Evolutionary conservation across 1,139 yeast species (phyloP), one percentile per base, ranked within the genome.

Genomic region (Blastobotrys proliferans): DNA sequence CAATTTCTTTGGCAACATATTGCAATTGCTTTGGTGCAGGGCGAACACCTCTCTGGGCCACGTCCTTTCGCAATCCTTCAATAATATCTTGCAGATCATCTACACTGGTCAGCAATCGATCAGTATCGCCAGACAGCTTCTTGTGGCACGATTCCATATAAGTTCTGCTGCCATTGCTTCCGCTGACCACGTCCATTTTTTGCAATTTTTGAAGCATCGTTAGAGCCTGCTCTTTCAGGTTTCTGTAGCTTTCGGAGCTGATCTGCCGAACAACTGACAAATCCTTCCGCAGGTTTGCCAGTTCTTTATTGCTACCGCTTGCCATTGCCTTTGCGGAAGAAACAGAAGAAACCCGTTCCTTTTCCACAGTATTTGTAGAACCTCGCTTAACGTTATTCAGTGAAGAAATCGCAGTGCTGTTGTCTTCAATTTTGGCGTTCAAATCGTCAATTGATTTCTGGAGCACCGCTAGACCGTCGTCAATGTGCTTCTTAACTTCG

Each of bases 61-160:
- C 96, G 64, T 90, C 98, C 53, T 87, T 81, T 47, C 97, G 73
- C 47, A 92, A 69, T 1, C 88, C 88, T 58, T 94, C 98, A 64
- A 94, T 85, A 5, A 85, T 63, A 63, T 94, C 98, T 60, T 90
- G 97, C 28, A 94, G 68, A 55, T 88, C 97, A 60, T 94, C 98
- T 3, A 90, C 94, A 50, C 74, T 77, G 0, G 94, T 81, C 35
- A 94, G 70, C 18, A 92, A 66, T 1, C 62, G 58, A 58, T 87
- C 96, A 6, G 94, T 82, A 19, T 85, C 90, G 40, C 76, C 79
- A 1, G 94, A 83, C 19, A 92, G 71, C 53, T 79, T 81, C 10
- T 70, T 61, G 56, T 85, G 90, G 45, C 96, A 84, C 11, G 75
- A 72, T 40, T 82, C 90, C 83, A 90, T 83, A 55, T 84, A 87